Evolutionary conservation across 2,329 filamentous ascomycete genomes (phyloP), one percentile per base, ranked within the genome.

Genomic region (Fusarium sp.): DNA sequence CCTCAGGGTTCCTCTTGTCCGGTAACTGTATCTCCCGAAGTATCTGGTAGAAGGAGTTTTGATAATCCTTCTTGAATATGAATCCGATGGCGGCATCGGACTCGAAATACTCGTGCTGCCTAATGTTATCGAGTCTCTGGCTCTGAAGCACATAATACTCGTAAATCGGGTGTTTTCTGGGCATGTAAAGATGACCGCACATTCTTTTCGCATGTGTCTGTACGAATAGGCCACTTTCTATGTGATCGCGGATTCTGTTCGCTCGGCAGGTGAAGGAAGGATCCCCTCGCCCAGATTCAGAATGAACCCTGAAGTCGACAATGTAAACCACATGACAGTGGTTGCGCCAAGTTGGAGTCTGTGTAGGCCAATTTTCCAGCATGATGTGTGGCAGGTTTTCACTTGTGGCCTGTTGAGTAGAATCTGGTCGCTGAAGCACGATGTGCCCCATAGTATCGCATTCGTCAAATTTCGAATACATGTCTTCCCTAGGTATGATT

Each of bases 181-280:
- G 41, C 10, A 69, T 54, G 45, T 67, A 78, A 26, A 78, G 66
- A 22, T 34, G 18, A 7, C 75, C 75, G 10, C 48, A 22, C 51
- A 72, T 44, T 13, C 39, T 52, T 8, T 48, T 59, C 8, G 55
- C n/a, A 14, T 59, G 44, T 1, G n/a, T 63, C 26, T 62, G 72
- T 14, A 78, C 34, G 34, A 78, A 77, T 9, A 78, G 56, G 6
- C 69, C 66, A 17, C 69, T 77, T 45, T 76, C 67, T 18, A 64
- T 47, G 9, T 54, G 24, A 45, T 26, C 18, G 18, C 18, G 14
- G 36, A n/a, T 15, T 56, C 28, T 51, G 6, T 24, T 26, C 15
- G 42, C 17, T 36, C 22, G 15, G 32, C 14, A 28, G 30, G 26
- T 42, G 22, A 18, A 28, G 14, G 42, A 8, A 10, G 9, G 15